These are phyloP conservation scores for Alternaria panax DNA, from an alignment of 2,329 filamentous ascomycete species.

Conservation along the genomic window DNA sequence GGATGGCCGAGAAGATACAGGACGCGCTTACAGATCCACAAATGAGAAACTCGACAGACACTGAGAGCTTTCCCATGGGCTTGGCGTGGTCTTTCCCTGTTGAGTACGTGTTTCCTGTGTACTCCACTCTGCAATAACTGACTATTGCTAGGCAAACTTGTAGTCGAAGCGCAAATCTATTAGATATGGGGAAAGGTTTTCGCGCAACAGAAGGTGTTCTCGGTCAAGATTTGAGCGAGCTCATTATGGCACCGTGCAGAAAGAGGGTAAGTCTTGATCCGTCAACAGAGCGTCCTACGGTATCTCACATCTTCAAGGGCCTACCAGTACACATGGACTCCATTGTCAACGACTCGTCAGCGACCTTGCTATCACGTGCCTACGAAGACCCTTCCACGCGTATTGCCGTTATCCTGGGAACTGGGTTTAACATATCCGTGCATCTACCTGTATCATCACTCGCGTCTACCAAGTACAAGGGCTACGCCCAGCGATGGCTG, in stretches of 20 bases:
- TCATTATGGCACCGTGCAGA: conserved; percentile 66
- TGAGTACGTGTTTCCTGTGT: conserved; percentile 51
- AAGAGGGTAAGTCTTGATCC: conserved; percentile 49
- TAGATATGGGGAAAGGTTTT: conserved; percentile 72
- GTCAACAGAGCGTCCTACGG: conserved; percentile 1
- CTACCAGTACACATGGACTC: conserved; percentile 67
- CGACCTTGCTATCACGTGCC: conserved; percentile 67
- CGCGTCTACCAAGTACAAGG: conserved; percentile 63
- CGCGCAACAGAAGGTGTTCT: conserved; percentile 65
- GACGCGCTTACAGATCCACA: conserved; percentile 57
- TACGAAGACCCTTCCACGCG: conserved; percentile 67
- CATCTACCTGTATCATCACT: conserved; percentile 65
- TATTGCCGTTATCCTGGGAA: conserved; percentile 70
- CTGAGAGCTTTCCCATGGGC: conserved; percentile 62
- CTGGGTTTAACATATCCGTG: conserved; percentile 70
- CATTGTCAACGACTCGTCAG: conserved; percentile 70
- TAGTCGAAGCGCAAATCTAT: conserved; percentile 62
- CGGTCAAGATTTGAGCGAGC: conserved; percentile 65
- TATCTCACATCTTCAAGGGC: conserved; percentile 42
- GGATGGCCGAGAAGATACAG: conserved; percentile 69
- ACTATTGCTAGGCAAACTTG: conserved; percentile 61
- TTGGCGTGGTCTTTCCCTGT: conserved; percentile 73
- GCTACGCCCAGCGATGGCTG: conserved; percentile 63
- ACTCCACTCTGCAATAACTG: conserved; percentile 12
- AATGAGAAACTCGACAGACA: conserved; percentile 47